Evolutionary conservation across 1,284 basidiomycete species (phyloP).

Genomic region (Ustilago xerochloae): DNA sequence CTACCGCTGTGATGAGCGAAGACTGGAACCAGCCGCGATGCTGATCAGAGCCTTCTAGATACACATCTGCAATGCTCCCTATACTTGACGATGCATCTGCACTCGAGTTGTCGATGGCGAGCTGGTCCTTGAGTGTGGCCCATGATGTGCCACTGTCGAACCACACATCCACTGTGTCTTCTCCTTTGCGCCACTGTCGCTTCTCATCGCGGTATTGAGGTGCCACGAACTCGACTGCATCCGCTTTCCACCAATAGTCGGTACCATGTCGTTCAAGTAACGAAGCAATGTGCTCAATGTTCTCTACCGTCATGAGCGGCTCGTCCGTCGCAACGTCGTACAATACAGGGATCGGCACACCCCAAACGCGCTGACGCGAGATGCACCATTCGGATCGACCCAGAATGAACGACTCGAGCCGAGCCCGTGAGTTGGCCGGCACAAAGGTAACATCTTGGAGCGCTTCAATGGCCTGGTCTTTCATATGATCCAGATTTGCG

Average conservation of each 20-base stretch:
- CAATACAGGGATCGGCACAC: slow-evolving; percentile 93
- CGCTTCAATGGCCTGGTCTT: slow-evolving; percentile 78
- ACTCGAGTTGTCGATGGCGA: slow-evolving; percentile 20
- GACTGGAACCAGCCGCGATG: slow-evolving; percentile 99
- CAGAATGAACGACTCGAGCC: slow-evolving; percentile 84
- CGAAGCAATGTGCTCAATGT: slow-evolving; percentile 81
- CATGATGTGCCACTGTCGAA: slow-evolving; percentile 98
- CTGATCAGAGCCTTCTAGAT: slow-evolving; percentile 95
- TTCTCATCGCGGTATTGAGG: slow-evolving; percentile 43
- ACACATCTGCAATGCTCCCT: slow-evolving; percentile 79
- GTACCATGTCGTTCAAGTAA: slow-evolving; percentile 81
- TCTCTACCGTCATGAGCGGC: slow-evolving; percentile 75
- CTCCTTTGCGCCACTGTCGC: slow-evolving; percentile 71
- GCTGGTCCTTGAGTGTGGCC: slow-evolving; percentile 76
- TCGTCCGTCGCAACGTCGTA: slow-evolving; percentile 77
- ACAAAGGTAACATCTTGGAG: slow-evolving; percentile 81
- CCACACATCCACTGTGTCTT: slow-evolving; percentile 99
- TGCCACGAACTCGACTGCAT: slow-evolving; percentile 79
- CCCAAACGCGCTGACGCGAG: slow-evolving; percentile 96
- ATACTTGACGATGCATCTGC: not conserved
- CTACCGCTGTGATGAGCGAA: slow-evolving; percentile 85
- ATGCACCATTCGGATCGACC: slow-evolving; percentile 99
- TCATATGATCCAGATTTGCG: slow-evolving; percentile 86
- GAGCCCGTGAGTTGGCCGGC: slow-evolving; percentile 71
- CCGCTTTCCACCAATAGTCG: slow-evolving; percentile 90